Conservation (phyloP, 2,329 filamentous ascomycete species). For the Trichocomaceae sp. region DNA sequence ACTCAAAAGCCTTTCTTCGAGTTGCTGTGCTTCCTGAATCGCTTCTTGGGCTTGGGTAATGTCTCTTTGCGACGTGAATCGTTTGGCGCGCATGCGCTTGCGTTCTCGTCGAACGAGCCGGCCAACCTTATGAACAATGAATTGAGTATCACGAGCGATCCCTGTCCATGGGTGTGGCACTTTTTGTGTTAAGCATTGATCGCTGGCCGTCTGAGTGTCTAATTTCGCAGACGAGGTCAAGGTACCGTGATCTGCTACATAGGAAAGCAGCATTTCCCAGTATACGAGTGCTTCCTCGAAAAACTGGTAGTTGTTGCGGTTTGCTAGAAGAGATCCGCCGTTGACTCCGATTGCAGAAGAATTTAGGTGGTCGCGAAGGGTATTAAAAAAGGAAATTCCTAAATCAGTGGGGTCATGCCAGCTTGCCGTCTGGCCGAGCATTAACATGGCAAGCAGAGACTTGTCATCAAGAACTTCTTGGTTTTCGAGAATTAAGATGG, state of each 20-base stretch:
- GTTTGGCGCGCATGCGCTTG: slow-evolving; percentile 27
- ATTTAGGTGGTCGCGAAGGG: slow-evolving; percentile 37
- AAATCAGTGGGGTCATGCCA: slow-evolving; percentile 55
- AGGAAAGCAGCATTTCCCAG: slow-evolving; percentile 55
- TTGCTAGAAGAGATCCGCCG: slow-evolving; percentile 13
- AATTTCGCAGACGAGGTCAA: slow-evolving; percentile 20
- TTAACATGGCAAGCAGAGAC: slow-evolving; percentile 51
- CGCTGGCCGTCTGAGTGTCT: slow-evolving; percentile 17
- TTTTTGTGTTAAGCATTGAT: slow-evolving; percentile 27
- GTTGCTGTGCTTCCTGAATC: slow-evolving; percentile 29
- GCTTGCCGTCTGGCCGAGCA: slow-evolving; percentile 54
- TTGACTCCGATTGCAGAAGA: slow-evolving; percentile 28
- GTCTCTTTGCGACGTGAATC: slow-evolving; percentile 33
- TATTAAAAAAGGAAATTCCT: slow-evolving; percentile 47
- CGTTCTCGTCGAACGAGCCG: slow-evolving; percentile 33
- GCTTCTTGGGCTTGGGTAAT: slow-evolving; percentile 28
- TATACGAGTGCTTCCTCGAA: slow-evolving; percentile 52
- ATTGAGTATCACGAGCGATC: slow-evolving; percentile 33
- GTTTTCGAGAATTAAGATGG: slow-evolving; percentile 46
- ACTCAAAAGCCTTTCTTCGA: slow-evolving; percentile 45
- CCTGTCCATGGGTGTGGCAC: slow-evolving; percentile 37
- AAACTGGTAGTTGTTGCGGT: slow-evolving; percentile 44
- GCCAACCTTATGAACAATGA: slow-evolving; percentile 41
- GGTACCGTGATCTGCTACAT: slow-evolving; percentile 42
- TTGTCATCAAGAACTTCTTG: slow-evolving; percentile 47